Evolutionary conservation across 2,329 filamentous ascomycete species (phyloP).

Genomic region (Sclerotinia spermophila): DNA sequence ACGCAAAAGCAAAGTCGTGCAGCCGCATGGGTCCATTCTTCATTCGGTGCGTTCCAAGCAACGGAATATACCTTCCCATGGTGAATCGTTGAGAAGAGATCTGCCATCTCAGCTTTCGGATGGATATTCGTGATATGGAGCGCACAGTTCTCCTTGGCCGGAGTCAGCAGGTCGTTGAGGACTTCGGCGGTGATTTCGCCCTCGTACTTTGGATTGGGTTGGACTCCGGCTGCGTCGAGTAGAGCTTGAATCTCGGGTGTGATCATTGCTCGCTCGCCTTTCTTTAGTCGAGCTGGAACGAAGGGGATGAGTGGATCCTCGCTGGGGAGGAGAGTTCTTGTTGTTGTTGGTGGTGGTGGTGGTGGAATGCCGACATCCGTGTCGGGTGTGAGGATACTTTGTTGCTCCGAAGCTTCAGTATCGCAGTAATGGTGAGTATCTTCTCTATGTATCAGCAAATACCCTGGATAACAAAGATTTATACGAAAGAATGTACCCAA

Average conservation of each 20-base stretch:
- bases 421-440: neutral
- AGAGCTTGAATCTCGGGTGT: constrained; percentile 1
- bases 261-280: neutral
- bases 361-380: neutral
- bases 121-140: constrained; percentile 7
- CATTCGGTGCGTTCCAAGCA: neutral
- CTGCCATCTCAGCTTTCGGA: neutral
- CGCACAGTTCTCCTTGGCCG: neutral
- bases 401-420: neutral
- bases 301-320: constrained; percentile 4
- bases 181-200: constrained; percentile 10
- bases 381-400: neutral
- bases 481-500: neutral
- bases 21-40: neutral
- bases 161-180: neutral
- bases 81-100: neutral
- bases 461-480: neutral
- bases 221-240: neutral
- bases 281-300: neutral
- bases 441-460: neutral
- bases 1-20: constrained; percentile 10
- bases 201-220: constrained; percentile 12
- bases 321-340: neutral
- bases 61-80: constrained; percentile 6
- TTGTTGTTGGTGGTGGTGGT: neutral